A percentile compares a stretch with the other conserved stretches of the same genome.
Conservation (phyloP, 805 yeast species). For the Metschnikowia similis region DNA sequence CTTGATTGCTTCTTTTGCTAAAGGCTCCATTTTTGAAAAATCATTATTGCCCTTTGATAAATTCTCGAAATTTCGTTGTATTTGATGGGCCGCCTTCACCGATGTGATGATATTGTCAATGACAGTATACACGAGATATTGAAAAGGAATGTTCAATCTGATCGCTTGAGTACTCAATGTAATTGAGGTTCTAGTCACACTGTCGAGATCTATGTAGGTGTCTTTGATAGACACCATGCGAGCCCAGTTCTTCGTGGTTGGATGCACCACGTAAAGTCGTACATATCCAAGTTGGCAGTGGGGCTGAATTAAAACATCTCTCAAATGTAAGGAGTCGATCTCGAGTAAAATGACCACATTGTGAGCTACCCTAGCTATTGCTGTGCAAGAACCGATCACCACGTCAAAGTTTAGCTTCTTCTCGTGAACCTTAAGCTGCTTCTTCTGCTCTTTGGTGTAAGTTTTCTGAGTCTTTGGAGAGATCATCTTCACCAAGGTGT, state of each 20-base stretch:
- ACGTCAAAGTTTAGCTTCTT: slow-evolving; percentile 30
- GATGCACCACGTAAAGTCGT: slow-evolving; percentile 48
- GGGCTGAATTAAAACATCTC: slow-evolving; percentile 25
- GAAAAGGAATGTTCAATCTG: slow-evolving; percentile 63
- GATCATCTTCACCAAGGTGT: slow-evolving; percentile 28
- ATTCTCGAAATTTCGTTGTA: slow-evolving; percentile 45
- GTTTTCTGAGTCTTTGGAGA: slow-evolving; percentile 29
- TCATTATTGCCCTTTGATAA: slow-evolving; percentile 21
- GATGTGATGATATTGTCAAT: slow-evolving; percentile 73
- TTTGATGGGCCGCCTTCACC: slow-evolving; percentile 62
- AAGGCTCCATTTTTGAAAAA: slow-evolving; percentile 32
- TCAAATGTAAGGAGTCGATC: slow-evolving; percentile 28
- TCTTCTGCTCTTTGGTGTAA: slow-evolving; percentile 25
- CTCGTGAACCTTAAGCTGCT: slow-evolving; percentile 13
- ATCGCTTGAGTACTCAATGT: slow-evolving; percentile 29
- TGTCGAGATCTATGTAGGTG: slow-evolving; percentile 21
- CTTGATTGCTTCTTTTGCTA: slow-evolving; percentile 33
- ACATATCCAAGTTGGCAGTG: slow-evolving; percentile 29
- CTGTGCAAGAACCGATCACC: slow-evolving; percentile 29
- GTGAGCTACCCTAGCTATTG: slow-evolving; percentile 43
- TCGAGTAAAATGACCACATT: slow-evolving; percentile 47
- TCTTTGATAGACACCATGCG: slow-evolving; percentile 32
- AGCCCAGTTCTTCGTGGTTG: slow-evolving; percentile 42
- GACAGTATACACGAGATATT: slow-evolving; percentile 70
- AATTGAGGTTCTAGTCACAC: slow-evolving; percentile 8